Base-by-base conservation (phyloP, 2,329 filamentous ascomycete genomes). In the Phoma sp. region DNA sequence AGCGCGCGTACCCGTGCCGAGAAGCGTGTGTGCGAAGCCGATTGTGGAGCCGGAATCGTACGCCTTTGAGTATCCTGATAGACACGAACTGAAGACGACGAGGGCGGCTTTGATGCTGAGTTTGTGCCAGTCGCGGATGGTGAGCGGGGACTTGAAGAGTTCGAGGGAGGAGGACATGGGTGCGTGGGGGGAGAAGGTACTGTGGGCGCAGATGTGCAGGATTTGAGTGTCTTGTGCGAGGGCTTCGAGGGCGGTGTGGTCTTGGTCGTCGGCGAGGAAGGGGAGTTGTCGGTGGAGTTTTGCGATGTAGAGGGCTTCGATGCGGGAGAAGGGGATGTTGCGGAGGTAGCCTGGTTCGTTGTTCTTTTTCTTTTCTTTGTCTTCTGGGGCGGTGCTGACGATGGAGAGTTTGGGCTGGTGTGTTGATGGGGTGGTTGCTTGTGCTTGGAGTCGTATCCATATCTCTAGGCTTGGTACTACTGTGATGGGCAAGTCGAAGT, bases 391-490 rank as follows among this genome's bases (percentile, higher is more conserved):
- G 1, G 43, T 38, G 18, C 43, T 47, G 43, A 47, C 18, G 15
- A 28, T 18, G 15, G 23, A 18, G 1, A 38, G 9, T 9, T 38
- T 28, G 17, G 33, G 43, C 17, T 6, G 6, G 3, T 5, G 25
- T n/a, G n/a, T n/a, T n/a, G n/a, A n/a, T n/a, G n/a, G n/a, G n/a
- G n/a, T n/a, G n/a, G n/a, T n/a, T n/a, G 1, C 2, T 23, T 38
- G 17, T 7, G 26, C 17, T 14, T 47, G n/a, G 25, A 23, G 17
- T 10, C 33, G 21, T 5, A 18, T 26, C 43, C 43, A 38, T 9
- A 47, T 47, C n/a, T 26, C 15, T 5, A 47, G 43, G 25, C 43
- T 47, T 0, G 33, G 33, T 14, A 47, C 43, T 5, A 47, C 43
- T 2, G 33, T 47, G 7, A 30, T 32, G 1, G 43, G 43, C 7